These are phyloP conservation scores for Galerina marginata DNA, from an alignment of 768 basidiomycete genomes.

Conservation along the genomic window DNA sequence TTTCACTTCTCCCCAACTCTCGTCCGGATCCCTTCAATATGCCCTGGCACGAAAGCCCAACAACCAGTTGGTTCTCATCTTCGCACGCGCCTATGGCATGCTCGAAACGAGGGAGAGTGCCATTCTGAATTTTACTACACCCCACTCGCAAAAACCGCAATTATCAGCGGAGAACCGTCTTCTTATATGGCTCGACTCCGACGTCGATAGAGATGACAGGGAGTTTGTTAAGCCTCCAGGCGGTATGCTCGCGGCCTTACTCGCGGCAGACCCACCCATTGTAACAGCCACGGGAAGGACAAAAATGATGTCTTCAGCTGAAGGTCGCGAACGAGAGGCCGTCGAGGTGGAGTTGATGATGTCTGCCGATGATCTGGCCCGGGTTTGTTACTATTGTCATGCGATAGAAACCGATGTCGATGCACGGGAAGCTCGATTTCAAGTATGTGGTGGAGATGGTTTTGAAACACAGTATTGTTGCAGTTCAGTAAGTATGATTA, in stretches of 20 bases:
- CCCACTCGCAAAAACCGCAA: neutral
- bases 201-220: neutral
- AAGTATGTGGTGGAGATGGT: neutral
- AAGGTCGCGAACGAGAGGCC: neutral
- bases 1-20: neutral
- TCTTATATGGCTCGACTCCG: conserved; percentile 4
- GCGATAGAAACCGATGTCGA: neutral
- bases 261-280: neutral
- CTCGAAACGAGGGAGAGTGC: neutral
- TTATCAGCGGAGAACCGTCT: neutral
- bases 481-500: neutral
- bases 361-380: neutral
- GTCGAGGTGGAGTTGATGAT: neutral
- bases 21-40: neutral
- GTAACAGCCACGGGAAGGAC: neutral
- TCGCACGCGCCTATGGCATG: conserved; percentile 1
- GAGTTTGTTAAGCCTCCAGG: neutral
- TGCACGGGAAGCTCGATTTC: neutral
- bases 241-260: neutral
- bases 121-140: conserved; percentile 3
- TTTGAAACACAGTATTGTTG: conserved; percentile 2
- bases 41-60: neutral
- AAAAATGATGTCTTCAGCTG: neutral
- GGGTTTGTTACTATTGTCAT: conserved; percentile 1
- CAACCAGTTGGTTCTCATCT: conserved; percentile 1